A percentile compares a stretch with the other conserved stretches of the same genome.
phyloP scores from a whole-genome alignment of 495 filamentous ascomycete genomes.

The Trichoderma reesei region DNA sequence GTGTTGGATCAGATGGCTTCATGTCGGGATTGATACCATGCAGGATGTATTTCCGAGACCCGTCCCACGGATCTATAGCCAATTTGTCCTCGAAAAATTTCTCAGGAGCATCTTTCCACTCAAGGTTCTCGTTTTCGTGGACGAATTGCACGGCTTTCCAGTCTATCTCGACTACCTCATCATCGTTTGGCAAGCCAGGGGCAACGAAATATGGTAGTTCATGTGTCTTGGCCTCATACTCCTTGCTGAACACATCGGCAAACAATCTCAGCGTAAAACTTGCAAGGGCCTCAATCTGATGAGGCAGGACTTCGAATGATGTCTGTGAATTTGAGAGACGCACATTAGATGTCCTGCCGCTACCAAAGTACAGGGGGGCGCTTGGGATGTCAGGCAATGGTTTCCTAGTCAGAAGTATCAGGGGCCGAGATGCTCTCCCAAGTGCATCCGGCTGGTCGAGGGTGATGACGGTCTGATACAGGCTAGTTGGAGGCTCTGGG shows the following conservation, averaged over 20 bases:
- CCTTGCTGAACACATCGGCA: conserved; percentile 83
- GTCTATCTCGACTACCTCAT: conserved; percentile 40
- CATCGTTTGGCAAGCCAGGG: conserved; percentile 37
- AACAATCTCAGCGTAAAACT: conserved; percentile 68
- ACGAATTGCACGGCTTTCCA: conserved; percentile 52
- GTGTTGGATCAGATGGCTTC: conserved; percentile 33
- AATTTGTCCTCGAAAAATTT: conserved; percentile 54
- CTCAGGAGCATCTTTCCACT: conserved; percentile 45
- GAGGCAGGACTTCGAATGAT: conserved; percentile 30
- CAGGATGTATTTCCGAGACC: conserved; percentile 52
- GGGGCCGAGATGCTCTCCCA: conserved; percentile 47
- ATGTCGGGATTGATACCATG: conserved; percentile 32
- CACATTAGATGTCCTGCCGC: conserved; percentile 50
- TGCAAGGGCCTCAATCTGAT: conserved; percentile 44
- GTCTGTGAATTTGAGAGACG: conserved; percentile 25
- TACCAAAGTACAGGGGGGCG: conserved; percentile 63
- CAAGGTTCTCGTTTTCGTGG: conserved; percentile 33
- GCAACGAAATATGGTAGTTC: conserved; percentile 81
- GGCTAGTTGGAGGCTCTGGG: conserved; percentile 29
- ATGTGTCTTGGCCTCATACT: conserved; percentile 50
- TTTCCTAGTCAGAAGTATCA: conserved; percentile 65
- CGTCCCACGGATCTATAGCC: conserved; percentile 65
- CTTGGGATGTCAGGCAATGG: conserved; percentile 52
- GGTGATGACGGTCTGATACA: conserved; percentile 57
- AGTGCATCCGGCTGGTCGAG: conserved; percentile 50